Evolutionary conservation across 345 rosid species (phyloP).

Genomic region (Populus simonii): DNA sequence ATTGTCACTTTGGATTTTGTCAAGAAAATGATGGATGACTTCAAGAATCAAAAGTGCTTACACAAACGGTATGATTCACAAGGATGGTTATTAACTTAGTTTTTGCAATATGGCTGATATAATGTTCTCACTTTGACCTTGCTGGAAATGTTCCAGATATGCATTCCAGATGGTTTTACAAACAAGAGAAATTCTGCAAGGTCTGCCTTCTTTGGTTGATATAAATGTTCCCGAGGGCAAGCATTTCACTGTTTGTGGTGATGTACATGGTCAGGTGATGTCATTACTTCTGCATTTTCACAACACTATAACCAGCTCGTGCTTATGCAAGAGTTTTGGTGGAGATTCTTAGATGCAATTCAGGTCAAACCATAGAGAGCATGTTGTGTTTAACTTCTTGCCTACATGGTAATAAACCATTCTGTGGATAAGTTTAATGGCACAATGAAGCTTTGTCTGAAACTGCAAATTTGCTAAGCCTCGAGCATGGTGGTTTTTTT

Average conservation of each 20-base stretch:
- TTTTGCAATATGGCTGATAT: constrained; percentile 2
- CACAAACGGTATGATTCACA: constrained; percentile 63
- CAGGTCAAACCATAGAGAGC: not conserved
- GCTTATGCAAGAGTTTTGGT: not conserved
- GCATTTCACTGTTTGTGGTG: constrained; percentile 92
- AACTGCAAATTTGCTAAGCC: too few species aligned
- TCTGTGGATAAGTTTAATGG: not conserved
- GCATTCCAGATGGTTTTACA: constrained; percentile 91
- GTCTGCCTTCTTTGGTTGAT: constrained; percentile 82
- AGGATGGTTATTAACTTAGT: constrained; percentile 17
- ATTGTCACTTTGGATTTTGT: constrained; percentile 84
- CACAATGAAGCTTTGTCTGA: not conserved
- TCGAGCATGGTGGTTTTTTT: too few species aligned
- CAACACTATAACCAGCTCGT: not conserved
- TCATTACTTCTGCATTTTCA: not conserved
- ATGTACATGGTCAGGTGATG: constrained; percentile 98
- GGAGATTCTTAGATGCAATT: not conserved
- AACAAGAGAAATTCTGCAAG: constrained; percentile 68
- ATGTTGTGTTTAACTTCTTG: not conserved
- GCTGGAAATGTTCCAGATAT: constrained; percentile 50
- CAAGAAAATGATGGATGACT: constrained; percentile 89
- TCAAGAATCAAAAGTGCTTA: constrained; percentile 79
- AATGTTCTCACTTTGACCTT: constrained; percentile 12
- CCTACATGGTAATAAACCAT: not conserved
- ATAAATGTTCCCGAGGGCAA: constrained; percentile 65